These are phyloP conservation scores for Saccharomyces hybrid DNA, from an alignment of 1,139 yeast genomes.

Conservation along the genomic window DNA sequence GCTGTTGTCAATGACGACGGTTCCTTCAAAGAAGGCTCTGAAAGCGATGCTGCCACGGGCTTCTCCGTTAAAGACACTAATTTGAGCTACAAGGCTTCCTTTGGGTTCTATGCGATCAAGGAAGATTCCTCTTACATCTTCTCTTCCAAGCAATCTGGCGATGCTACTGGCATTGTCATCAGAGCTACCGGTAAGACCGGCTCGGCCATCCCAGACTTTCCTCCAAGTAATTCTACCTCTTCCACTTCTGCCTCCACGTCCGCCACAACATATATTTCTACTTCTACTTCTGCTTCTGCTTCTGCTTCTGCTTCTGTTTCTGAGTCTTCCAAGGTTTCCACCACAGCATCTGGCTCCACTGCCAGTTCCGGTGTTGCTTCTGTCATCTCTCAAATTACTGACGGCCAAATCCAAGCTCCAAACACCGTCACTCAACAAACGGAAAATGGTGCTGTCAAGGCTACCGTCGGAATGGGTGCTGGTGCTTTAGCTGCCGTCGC, in stretches of 20 bases:
- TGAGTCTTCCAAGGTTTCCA: background rate
- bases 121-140: conserved; percentile 12
- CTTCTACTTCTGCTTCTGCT: conserved; percentile 1
- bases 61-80: conserved; percentile 26
- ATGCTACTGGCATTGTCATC: conserved; percentile 13
- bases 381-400: conserved; percentile 5
- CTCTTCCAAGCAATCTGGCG: conserved; percentile 10
- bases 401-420: conserved; percentile 7
- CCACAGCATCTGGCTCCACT: background rate
- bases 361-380: conserved; percentile 1
- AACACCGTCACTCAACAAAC: conserved; percentile 4
- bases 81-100: conserved; percentile 22
- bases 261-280: background rate
- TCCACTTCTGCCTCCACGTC: background rate
- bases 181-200: conserved; percentile 14
- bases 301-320: conserved; percentile 1
- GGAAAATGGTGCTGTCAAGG: conserved; percentile 7
- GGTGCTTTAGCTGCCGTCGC: conserved; percentile 7
- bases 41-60: conserved; percentile 26
- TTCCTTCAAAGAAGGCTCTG: conserved; percentile 13
- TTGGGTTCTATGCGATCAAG: conserved; percentile 22
- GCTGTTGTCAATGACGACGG: conserved; percentile 21
- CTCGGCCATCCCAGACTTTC: conserved; percentile 12
- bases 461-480: conserved; percentile 7
- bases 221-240: conserved; percentile 10